phyloP scores from a whole-genome alignment of 768 basidiomycete species.

The Boletales sp. region DNA sequence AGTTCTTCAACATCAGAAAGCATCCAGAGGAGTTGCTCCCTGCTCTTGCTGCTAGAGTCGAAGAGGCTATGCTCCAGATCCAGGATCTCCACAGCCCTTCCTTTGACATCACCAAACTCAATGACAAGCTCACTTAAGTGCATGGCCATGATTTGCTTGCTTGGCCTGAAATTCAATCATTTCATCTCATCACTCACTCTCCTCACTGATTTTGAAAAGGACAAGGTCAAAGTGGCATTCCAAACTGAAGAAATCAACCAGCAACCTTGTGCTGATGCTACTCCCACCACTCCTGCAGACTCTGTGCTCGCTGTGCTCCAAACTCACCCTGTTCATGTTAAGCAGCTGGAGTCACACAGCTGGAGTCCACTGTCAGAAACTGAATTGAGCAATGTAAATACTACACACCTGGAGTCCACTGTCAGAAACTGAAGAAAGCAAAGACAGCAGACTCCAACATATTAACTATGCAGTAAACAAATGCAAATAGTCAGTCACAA shows the following conservation, averaged over 20 bases:
- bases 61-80: constrained; percentile 4
- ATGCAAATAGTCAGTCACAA: too few species aligned
- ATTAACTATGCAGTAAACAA: too few species aligned
- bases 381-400: too few species aligned
- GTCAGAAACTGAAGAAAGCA: too few species aligned
- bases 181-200: constrained; percentile 11
- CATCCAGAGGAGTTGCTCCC: neutral
- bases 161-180: constrained; percentile 5
- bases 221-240: constrained; percentile 3
- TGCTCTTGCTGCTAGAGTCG: constrained; percentile 2
- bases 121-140: constrained; percentile 10
- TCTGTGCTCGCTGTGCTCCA: neutral
- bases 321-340: neutral
- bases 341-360: too few species aligned
- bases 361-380: too few species aligned
- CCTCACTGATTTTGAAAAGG: constrained; percentile 4
- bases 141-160: constrained; percentile 6
- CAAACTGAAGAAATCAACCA: constrained; percentile 2
- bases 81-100: neutral
- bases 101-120: neutral
- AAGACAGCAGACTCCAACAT: too few species aligned
- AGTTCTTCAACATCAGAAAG: constrained; percentile 10
- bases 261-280: neutral
- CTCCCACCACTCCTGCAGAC: neutral
- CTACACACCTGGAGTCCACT: too few species aligned